A percentile compares a stretch with the other conserved stretches of the same genome.
Evolutionary conservation across 2,329 filamentous ascomycete species (phyloP).

Genomic region (Talaromyces sp.): DNA sequence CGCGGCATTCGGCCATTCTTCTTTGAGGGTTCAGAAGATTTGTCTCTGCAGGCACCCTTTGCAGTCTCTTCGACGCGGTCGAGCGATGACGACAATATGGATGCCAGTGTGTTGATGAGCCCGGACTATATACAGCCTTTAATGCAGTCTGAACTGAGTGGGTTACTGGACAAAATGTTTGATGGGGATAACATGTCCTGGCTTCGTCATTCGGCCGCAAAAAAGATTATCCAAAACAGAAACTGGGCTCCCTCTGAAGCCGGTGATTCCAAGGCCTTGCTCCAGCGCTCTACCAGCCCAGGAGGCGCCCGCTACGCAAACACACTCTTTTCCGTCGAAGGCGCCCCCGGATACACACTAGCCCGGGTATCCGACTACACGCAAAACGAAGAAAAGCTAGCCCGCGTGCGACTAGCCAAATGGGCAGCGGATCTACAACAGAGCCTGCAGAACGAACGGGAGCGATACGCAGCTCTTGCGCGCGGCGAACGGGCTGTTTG

Average conservation of each 20-base stretch:
- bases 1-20: slow-evolving; percentile 61
- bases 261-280: slow-evolving; percentile 10
- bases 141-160: slow-evolving; percentile 65
- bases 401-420: slow-evolving; percentile 67
- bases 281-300: slow-evolving; percentile 15
- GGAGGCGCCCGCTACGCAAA: slow-evolving; percentile 15
- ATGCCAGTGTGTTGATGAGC: slow-evolving; percentile 89
- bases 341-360: slow-evolving; percentile 51
- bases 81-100: slow-evolving; percentile 76
- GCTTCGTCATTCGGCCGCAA: slow-evolving; percentile 75
- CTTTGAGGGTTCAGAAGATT: slow-evolving; percentile 46
- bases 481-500: slow-evolving; percentile 62
- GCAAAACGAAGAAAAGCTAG: slow-evolving; percentile 56
- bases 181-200: slow-evolving; percentile 72
- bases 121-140: slow-evolving; percentile 83
- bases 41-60: slow-evolving; percentile 52
- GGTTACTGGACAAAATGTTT: slow-evolving; percentile 69
- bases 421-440: slow-evolving; percentile 80
- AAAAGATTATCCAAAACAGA: slow-evolving; percentile 73
- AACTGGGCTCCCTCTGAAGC: slow-evolving; percentile 18
- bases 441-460: slow-evolving; percentile 68
- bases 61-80: slow-evolving; percentile 70
- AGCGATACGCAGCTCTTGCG: slow-evolving; percentile 59
- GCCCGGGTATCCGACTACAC: slow-evolving; percentile 57
- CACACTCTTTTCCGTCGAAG: slow-evolving; percentile 17